Percentiles rank a stretch among this genome's conserved stretches.
Evolutionary conservation across 768 basidiomycete species (phyloP).

Genomic region (Myochromella boudieri): DNA sequence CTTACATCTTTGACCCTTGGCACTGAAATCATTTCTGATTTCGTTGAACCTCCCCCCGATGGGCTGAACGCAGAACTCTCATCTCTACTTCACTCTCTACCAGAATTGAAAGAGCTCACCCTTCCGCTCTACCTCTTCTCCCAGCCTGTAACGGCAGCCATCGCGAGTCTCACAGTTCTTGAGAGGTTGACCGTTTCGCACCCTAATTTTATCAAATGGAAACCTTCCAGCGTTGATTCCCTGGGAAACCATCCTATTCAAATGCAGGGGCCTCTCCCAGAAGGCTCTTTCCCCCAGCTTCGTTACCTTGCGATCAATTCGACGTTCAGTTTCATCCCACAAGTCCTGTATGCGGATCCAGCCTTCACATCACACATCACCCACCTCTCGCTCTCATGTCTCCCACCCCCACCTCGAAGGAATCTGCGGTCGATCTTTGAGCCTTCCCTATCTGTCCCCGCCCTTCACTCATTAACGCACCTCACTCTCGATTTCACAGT

Average conservation of each 20-base stretch:
- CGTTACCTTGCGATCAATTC: constrained; percentile 1
- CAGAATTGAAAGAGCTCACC: not conserved
- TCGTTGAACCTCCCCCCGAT: not conserved
- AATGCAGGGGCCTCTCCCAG: not conserved
- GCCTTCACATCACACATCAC: constrained; percentile 2
- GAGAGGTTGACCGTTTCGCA: not conserved
- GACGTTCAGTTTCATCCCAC: not conserved
- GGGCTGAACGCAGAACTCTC: not conserved
- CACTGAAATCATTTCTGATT: not conserved
- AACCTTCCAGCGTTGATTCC: not conserved
- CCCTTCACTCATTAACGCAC: not conserved
- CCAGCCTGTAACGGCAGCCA: not conserved
- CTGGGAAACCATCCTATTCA: not conserved
- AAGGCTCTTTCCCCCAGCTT: not conserved
- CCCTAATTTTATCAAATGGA: not conserved
- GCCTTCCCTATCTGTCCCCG: not conserved
- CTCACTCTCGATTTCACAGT: constrained; percentile 2
- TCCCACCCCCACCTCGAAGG: not conserved
- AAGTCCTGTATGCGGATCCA: not conserved
- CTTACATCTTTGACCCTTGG: constrained; percentile 4
- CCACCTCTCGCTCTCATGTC: not conserved
- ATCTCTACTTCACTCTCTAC: not conserved
- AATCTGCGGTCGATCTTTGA: not conserved
- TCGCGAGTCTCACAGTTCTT: constrained; percentile 1
- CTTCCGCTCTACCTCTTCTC: constrained; percentile 2